Evolutionary conservation across 2,329 filamentous ascomycete species (phyloP).

Genomic region (Calonectria crousiana): DNA sequence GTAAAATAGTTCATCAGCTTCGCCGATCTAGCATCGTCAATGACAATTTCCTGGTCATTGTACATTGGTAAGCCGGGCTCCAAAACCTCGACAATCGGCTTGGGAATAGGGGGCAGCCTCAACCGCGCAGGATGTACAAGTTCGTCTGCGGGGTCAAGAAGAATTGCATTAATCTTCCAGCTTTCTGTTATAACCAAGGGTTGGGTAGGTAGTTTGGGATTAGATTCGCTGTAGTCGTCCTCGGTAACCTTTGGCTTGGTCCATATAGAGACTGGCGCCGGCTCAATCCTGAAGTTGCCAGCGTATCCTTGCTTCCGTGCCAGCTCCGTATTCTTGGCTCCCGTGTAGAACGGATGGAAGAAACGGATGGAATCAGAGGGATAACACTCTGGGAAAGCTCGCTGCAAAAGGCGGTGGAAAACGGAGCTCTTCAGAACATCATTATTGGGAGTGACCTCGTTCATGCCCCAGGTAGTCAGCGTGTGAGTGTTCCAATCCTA

Average conservation of each 20-base stretch:
- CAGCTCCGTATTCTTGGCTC: constrained; percentile 30
- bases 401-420: constrained; percentile 38
- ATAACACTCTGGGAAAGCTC: constrained; percentile 40
- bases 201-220: background rate
- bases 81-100: background rate
- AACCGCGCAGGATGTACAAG: background rate
- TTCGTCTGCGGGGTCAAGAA: background rate
- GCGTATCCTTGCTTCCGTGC: constrained; percentile 30
- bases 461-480: constrained; percentile 48
- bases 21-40: background rate
- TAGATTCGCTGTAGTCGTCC: background rate
- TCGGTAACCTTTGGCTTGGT: background rate
- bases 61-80: background rate
- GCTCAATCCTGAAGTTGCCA: background rate
- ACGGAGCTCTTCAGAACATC: constrained; percentile 37
- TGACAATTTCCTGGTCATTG: background rate
- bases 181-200: background rate
- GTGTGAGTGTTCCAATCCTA: constrained; percentile 52
- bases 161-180: background rate
- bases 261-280: background rate
- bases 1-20: constrained; percentile 17
- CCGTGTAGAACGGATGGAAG: constrained; percentile 40
- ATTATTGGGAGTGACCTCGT: constrained; percentile 36
- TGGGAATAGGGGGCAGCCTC: background rate
- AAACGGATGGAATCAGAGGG: constrained; percentile 34